A percentile compares a stretch with the other conserved stretches of the same genome.
These are phyloP conservation scores for Madurella fahalii DNA, from an alignment of 2,329 filamentous ascomycete species.

Conservation along the genomic window DNA sequence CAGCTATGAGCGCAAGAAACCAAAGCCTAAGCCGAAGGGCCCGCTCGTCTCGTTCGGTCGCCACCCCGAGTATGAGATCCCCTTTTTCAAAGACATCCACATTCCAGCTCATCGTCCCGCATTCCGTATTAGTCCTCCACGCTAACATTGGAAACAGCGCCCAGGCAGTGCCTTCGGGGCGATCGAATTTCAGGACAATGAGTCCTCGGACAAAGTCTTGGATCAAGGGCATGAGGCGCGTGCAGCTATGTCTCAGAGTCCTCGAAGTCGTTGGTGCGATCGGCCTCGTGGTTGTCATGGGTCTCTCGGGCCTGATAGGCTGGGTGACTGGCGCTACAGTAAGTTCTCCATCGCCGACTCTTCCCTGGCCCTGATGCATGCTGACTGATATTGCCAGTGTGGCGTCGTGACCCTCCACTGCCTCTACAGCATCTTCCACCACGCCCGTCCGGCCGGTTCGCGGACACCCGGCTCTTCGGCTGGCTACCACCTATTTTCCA, in stretches of 20 bases:
- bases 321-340: conserved; percentile 78
- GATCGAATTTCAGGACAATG: conserved; percentile 62
- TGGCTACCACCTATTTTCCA: conserved; percentile 84
- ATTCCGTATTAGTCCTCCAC: too few relatives aligned
- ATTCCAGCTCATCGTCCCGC: neutral
- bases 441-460: conserved; percentile 63
- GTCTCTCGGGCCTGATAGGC: conserved; percentile 58
- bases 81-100: neutral
- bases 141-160: conserved; percentile 36
- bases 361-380: neutral
- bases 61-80: conserved; percentile 69
- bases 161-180: conserved; percentile 61
- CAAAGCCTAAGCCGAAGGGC: conserved; percentile 63
- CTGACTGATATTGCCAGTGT: conserved; percentile 19
- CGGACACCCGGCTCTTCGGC: conserved; percentile 76
- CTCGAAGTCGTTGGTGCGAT: conserved; percentile 64
- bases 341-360: conserved; percentile 34
- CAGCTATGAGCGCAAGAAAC: conserved; percentile 63
- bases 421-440: conserved; percentile 76
- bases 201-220: conserved; percentile 63
- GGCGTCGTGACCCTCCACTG: conserved; percentile 69
- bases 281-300: conserved; percentile 71
- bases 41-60: conserved; percentile 78
- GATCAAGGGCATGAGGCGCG: conserved; percentile 64
- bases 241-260: conserved; percentile 66